These are phyloP conservation scores for Colletotrichum brevisporum DNA, from an alignment of 2,329 filamentous ascomycete genomes.

Conservation along the genomic window DNA sequence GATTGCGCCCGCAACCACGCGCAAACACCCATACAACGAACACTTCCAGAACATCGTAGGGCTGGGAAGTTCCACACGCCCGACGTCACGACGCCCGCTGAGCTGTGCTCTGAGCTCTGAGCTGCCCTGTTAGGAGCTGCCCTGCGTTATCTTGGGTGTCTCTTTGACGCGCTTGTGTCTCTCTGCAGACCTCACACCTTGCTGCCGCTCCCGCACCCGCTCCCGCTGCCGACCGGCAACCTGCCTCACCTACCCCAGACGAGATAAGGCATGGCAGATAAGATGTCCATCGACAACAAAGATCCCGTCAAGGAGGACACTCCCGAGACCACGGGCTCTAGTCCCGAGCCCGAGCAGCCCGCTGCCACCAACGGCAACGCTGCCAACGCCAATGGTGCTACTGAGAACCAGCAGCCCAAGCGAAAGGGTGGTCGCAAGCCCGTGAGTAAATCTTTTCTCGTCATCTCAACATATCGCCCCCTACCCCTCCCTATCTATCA, in stretches of 20 bases:
- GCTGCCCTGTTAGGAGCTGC: too few relatives aligned
- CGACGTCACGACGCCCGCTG: conserved; percentile 51
- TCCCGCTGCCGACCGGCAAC: conserved; percentile 45
- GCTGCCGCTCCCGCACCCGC: conserved; percentile 49
- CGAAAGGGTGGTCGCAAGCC: conserved; percentile 98
- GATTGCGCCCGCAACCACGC: conserved; percentile 53
- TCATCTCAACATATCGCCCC: conserved; percentile 40
- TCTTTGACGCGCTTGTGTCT: conserved; percentile 43
- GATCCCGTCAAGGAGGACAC: conserved; percentile 70
- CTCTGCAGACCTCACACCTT: conserved; percentile 40
- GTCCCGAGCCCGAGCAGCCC: conserved; percentile 68
- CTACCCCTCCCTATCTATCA: background rate
- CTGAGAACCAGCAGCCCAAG: conserved; percentile 81
- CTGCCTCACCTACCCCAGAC: conserved; percentile 48
- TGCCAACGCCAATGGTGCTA: conserved; percentile 50
- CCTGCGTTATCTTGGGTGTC: conserved; percentile 28
- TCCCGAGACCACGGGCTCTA: conserved; percentile 73
- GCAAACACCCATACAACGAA: conserved; percentile 54
- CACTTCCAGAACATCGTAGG: conserved; percentile 44
- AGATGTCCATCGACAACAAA: conserved; percentile 77
- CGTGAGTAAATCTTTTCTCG: conserved; percentile 73
- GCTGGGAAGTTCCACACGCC: conserved; percentile 43
- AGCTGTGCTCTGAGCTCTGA: too few relatives aligned
- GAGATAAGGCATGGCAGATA: conserved; percentile 72
- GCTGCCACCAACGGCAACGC: conserved; percentile 49